Evolutionary conservation across 2,329 filamentous ascomycete genomes (phyloP), one percentile per base, ranked within the genome.

Genomic region (Colletotrichum noveboracense): DNA sequence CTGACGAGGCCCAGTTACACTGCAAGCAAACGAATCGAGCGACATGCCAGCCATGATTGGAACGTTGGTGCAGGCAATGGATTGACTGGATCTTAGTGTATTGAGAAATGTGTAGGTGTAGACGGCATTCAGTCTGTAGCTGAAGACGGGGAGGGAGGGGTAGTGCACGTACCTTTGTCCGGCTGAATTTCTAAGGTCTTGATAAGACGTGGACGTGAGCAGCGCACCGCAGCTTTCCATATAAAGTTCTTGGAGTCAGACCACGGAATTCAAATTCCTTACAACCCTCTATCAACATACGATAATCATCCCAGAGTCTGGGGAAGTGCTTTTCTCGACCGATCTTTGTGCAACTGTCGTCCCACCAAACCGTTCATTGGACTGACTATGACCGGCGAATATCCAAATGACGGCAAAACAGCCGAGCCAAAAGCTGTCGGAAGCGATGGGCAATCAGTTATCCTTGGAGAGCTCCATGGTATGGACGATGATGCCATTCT

Each of bases 401-500:
- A 21, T 56, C n/a, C 21, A 7, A 26, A 56, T 26, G 52, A 56
- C 60, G 18, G 18, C 32, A 64, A 64, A n/a, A 24, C 3, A 21
- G 18, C 28, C 28, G 14, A 64, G 60, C 34, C 12, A 34, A 64
- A 34, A 18, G 18, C 18, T 34, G 16, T 24, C 21, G n/a, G n/a
- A 16, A 64, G 60, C 32, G 60, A 64, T 10, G 21, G n/a, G 24
- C 60, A 64, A 26, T 64, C 60, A 21, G 60, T 36, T 1, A 24
- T 34, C 2, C 30, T 64, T 21, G 60, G 60, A 14, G 60, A 64
- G 28, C 21, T 36, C 2, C n/a, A 24, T 18, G 21, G 21, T n/a
- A 28, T 38, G 18, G 68, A 65, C 12, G 78, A 79, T 66, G 78
- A 79, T 66, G 70, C 74, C 26, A 76, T 79, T 36, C 65, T 79